Evolutionary conservation across 768 basidiomycete genomes (phyloP), one percentile per base, ranked within the genome.

Genomic region (Boletus bicolor): DNA sequence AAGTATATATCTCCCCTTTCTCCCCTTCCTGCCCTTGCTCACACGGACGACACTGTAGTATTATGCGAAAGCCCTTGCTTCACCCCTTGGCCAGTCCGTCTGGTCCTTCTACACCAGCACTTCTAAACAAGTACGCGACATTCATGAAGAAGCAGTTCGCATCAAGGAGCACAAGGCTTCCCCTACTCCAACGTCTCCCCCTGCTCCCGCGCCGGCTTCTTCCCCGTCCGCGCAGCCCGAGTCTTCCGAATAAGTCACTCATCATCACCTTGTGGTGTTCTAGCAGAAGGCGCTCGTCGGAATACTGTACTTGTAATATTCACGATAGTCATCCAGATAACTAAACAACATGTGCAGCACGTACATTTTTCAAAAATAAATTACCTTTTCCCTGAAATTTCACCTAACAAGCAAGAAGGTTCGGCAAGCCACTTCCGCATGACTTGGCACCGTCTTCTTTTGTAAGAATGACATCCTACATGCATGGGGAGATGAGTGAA

Each of bases 91-190:
- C 11, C 81, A 86, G 74, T 85, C 82, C 64, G 90, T 97, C 55
- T 72, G 76, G 30, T 64, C 73, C 1, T 98, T 97, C 77, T 98
- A 97, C 77, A 96, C 95, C 14, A 73, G 75, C 43, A 95, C 93
- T 8, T 79, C 86, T 19, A 98, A 97, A 76, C 91, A 95, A 72
- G 86, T 92, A 28, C 65, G 81, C 19, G 94, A 98, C 67, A 94
- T 98, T 46, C 94, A 97, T 67, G 91, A 94, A 66, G 95, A 98
- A 73, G 95, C 95, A 2, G 76, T 79, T 56, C 84, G 95, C 32
- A 91, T 98, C 64, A 83, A 85, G 28, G 80, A 76, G 53, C 80
- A 89, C 61, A 86, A 88, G 65, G 54, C 69, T 3, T 49, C 56
- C 0, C 26, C 64, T 11, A 44, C 64, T 6, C 32, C 62, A 8